Evolutionary conservation across 2,329 filamentous ascomycete genomes (phyloP).

Genomic region (Colletotrichum plurivorum): DNA sequence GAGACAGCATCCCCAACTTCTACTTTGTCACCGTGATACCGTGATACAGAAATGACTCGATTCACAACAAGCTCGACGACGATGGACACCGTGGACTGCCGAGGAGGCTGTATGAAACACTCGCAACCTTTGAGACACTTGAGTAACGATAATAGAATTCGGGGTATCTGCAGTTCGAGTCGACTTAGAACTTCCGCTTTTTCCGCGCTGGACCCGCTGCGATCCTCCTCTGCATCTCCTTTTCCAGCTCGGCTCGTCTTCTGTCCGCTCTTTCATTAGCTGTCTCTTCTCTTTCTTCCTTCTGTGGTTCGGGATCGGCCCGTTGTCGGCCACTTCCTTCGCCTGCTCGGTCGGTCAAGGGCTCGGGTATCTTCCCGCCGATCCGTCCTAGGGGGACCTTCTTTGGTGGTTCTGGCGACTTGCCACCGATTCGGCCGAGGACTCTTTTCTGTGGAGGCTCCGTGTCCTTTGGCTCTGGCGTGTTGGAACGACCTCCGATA

Average conservation of each 20-base stretch:
- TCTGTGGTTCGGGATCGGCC: constrained; percentile 45
- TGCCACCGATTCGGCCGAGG: constrained; percentile 59
- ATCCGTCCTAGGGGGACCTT: constrained; percentile 52
- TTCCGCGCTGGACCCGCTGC: constrained; percentile 67
- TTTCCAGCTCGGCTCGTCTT: constrained; percentile 65
- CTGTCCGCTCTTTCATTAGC: constrained; percentile 63
- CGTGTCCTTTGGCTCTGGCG: constrained; percentile 44
- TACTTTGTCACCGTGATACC: too few relatives aligned
- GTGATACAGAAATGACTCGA: not conserved
- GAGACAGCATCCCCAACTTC: too few relatives aligned
- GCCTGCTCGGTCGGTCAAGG: constrained; percentile 7
- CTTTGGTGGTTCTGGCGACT: constrained; percentile 30
- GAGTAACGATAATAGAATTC: not conserved
- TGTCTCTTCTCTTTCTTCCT: constrained; percentile 58
- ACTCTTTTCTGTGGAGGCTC: constrained; percentile 47
- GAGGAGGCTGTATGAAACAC: not conserved
- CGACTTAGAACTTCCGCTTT: constrained; percentile 66
- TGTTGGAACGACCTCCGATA: constrained; percentile 7
- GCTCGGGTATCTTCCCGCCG: constrained; percentile 43
- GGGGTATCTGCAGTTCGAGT: not conserved
- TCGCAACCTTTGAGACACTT: not conserved
- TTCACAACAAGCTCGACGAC: not conserved
- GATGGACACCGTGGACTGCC: not conserved
- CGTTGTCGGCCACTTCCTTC: constrained; percentile 35
- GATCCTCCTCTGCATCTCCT: constrained; percentile 64